Evolutionary conservation across 805 yeast genomes (phyloP).

Genomic region (Naumovozyma castellii): DNA sequence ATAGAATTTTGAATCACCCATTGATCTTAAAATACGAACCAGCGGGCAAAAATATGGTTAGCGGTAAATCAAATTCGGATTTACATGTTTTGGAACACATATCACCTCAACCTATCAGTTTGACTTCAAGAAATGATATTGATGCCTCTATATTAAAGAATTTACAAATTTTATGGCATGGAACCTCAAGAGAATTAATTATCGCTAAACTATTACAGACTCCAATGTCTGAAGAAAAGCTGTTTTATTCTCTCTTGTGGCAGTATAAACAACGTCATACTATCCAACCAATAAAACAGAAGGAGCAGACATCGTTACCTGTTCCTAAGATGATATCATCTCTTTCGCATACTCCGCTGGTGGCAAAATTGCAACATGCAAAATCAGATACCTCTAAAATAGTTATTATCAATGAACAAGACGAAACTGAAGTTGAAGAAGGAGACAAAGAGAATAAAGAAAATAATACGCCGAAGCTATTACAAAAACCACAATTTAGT

Average conservation of each 20-base stretch:
- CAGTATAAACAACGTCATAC: constrained; percentile 66
- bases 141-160: constrained; percentile 69
- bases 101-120: constrained; percentile 10
- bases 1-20: constrained; percentile 65
- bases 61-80: constrained; percentile 24
- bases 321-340: neutral
- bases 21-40: constrained; percentile 56
- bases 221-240: constrained; percentile 62
- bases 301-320: neutral
- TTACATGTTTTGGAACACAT: constrained; percentile 16
- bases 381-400: neutral
- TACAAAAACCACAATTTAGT: constrained; percentile 28
- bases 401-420: too few relatives aligned
- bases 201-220: constrained; percentile 44
- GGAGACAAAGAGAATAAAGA: constrained; percentile 3
- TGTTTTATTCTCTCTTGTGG: constrained; percentile 65
- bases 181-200: constrained; percentile 51
- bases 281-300: constrained; percentile 2
- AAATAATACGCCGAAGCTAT: constrained; percentile 19
- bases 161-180: constrained; percentile 74
- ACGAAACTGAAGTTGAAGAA: neutral
- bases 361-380: neutral
- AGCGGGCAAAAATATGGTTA: constrained; percentile 5
- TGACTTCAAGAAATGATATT: constrained; percentile 37
- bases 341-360: neutral